Conservation (phyloP, 176 grass and related monocot genomes). For the maize (Zea mays) region DNA sequence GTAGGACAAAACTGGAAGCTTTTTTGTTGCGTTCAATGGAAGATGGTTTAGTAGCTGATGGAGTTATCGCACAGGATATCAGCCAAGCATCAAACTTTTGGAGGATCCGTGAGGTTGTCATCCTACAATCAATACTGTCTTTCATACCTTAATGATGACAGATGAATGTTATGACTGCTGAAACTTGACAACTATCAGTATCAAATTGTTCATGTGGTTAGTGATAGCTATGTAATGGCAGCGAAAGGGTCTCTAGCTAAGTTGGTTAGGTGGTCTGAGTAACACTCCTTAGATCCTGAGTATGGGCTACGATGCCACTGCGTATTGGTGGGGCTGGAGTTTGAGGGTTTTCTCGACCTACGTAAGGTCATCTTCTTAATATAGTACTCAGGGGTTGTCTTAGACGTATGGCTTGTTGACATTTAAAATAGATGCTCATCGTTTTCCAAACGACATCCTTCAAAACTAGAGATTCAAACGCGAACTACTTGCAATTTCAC, state of each 20-base stretch:
- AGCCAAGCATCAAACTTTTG: conserved; percentile 91
- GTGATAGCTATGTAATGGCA: not conserved
- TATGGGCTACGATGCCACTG: too few relatives aligned
- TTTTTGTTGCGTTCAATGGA: conserved; percentile 87
- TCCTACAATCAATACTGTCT: not conserved
- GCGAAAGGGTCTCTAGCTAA: too few relatives aligned
- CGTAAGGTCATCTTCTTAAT: too few relatives aligned
- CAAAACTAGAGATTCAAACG: conserved; percentile 8
- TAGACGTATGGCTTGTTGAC: too few relatives aligned
- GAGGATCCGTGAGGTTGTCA: conserved; percentile 84
- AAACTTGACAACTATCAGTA: not conserved
- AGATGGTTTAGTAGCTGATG: conserved; percentile 79
- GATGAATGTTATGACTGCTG: conserved; percentile 11
- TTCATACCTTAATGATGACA: not conserved
- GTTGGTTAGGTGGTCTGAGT: too few relatives aligned
- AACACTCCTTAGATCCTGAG: too few relatives aligned
- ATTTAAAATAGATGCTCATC: conserved; percentile 10
- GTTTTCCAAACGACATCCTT: not conserved
- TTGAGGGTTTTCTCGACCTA: too few relatives aligned
- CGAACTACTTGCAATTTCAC: not conserved
- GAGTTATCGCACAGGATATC: conserved; percentile 92
- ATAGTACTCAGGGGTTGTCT: too few relatives aligned
- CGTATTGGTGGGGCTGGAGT: too few relatives aligned
- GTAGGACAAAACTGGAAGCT: conserved; percentile 91
- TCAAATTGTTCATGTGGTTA: not conserved